Percentiles rank a stretch among this genome's conserved stretches.
phyloP scores from a whole-genome alignment of 1,284 basidiomycete species.

The Ceratobasidium sp. region DNA sequence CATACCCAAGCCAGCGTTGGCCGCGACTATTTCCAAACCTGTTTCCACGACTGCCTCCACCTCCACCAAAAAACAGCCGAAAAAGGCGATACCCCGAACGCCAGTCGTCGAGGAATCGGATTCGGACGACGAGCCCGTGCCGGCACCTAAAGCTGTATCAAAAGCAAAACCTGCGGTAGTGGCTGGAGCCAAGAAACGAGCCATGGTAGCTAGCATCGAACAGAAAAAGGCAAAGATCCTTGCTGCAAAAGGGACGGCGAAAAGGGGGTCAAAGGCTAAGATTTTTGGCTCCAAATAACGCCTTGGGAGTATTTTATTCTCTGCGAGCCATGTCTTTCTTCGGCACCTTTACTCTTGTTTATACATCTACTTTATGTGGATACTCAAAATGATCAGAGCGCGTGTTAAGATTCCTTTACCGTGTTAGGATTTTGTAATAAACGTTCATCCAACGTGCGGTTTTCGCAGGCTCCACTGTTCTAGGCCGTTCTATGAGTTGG shows the following conservation, averaged over 20 bases:
- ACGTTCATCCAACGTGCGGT: not conserved
- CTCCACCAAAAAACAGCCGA: not conserved
- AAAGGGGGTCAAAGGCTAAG: conserved; percentile 8
- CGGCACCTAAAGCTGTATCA: not conserved
- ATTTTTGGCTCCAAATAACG: conserved; percentile 11
- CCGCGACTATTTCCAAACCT: not conserved
- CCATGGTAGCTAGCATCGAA: not conserved
- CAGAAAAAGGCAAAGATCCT: conserved; percentile 31
- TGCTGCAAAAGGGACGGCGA: conserved; percentile 1
- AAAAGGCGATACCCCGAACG: conserved; percentile 23
- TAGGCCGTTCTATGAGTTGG: conserved; percentile 2
- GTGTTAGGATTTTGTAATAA: not conserved
- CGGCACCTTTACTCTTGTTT: too few relatives aligned
- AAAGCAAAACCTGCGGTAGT: too few relatives aligned
- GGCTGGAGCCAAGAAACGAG: too few relatives aligned
- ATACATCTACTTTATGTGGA: conserved; percentile 7
- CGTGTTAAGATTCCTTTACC: too few relatives aligned
- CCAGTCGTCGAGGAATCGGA: conserved; percentile 21
- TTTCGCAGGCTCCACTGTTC: conserved; percentile 13
- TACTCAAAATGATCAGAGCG: too few relatives aligned
- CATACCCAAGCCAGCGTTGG: conserved; percentile 43
- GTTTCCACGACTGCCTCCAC: not conserved
- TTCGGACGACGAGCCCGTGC: conserved; percentile 17
- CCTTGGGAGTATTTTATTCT: not conserved
- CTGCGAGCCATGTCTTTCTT: not conserved